phyloP scores from a whole-genome alignment of 768 basidiomycete genomes.

The Termitomyces sp. region DNA sequence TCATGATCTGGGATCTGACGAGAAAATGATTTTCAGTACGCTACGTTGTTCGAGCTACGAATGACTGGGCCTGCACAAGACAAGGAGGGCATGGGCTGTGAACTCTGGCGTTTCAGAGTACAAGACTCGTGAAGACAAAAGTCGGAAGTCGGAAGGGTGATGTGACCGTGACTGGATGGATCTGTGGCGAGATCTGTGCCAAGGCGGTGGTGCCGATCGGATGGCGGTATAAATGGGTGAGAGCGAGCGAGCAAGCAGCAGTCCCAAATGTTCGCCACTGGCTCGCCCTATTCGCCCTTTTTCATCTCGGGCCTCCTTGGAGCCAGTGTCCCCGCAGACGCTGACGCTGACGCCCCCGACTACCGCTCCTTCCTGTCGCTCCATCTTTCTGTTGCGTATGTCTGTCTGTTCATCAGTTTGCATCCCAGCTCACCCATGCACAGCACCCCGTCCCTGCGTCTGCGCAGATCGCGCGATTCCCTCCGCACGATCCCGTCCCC shows the following conservation, averaged over 20 bases:
- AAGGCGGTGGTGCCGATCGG: constrained; percentile 1
- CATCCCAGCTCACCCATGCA: too few relatives aligned
- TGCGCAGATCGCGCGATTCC: constrained; percentile 29
- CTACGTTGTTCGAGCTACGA: neutral
- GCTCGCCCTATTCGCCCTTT: constrained; percentile 55
- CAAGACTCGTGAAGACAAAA: neutral
- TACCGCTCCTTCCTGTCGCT: neutral
- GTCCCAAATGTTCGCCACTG: constrained; percentile 30
- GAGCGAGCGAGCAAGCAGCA: neutral
- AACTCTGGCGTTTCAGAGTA: neutral
- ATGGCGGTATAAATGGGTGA: neutral
- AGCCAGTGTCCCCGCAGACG: constrained; percentile 24
- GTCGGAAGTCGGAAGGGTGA: neutral
- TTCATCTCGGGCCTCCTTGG: constrained; percentile 59
- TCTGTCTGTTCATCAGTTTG: too few relatives aligned
- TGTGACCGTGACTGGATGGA: neutral
- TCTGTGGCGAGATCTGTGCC: constrained; percentile 4
- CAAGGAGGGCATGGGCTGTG: neutral
- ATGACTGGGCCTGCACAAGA: neutral
- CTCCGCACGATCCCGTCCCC: constrained; percentile 50
- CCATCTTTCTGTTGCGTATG: neutral
- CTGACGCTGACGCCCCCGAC: neutral
- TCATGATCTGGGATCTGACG: neutral
- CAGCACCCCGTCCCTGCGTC: constrained; percentile 22
- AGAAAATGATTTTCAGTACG: too few relatives aligned